Evolutionary conservation across 768 basidiomycete species (phyloP).

Genomic region (Auricularia sp.): DNA sequence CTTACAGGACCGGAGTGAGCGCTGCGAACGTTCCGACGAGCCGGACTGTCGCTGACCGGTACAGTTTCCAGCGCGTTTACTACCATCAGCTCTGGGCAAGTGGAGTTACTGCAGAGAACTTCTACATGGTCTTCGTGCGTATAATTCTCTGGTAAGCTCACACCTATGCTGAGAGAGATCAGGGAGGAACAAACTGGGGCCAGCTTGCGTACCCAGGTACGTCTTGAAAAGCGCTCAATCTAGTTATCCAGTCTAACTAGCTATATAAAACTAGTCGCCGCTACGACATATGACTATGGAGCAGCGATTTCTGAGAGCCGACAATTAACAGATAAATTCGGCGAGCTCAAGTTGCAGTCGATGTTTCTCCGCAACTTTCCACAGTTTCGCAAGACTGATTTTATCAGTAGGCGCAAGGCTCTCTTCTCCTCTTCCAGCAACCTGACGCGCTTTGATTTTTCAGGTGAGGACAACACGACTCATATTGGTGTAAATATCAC

Average conservation of each 20-base stretch:
- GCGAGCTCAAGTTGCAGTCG: conserved; percentile 21
- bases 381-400: conserved; percentile 15
- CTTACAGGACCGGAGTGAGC: background rate
- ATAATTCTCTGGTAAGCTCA: background rate
- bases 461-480: background rate
- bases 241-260: background rate
- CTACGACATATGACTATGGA: conserved; percentile 17
- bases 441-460: conserved; percentile 5
- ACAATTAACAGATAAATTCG: conserved; percentile 17
- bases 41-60: background rate
- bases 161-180: background rate
- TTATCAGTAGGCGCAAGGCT: conserved; percentile 7
- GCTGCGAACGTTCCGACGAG: background rate
- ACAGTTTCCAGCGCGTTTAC: conserved; percentile 8
- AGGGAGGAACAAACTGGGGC: conserved; percentile 19
- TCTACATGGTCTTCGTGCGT: conserved; percentile 13
- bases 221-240: conserved; percentile 13
- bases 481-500: conserved; percentile 9
- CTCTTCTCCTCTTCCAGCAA: conserved; percentile 11
- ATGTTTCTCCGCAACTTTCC: conserved; percentile 18
- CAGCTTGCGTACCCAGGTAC: conserved; percentile 14
- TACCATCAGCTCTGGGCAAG: conserved; percentile 9
- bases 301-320: conserved; percentile 20
- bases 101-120: conserved; percentile 10
- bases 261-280: background rate